Evolutionary conservation across 345 rosid genomes (phyloP), one percentile per base, ranked within the genome.

Genomic region (Citrus australasica): DNA sequence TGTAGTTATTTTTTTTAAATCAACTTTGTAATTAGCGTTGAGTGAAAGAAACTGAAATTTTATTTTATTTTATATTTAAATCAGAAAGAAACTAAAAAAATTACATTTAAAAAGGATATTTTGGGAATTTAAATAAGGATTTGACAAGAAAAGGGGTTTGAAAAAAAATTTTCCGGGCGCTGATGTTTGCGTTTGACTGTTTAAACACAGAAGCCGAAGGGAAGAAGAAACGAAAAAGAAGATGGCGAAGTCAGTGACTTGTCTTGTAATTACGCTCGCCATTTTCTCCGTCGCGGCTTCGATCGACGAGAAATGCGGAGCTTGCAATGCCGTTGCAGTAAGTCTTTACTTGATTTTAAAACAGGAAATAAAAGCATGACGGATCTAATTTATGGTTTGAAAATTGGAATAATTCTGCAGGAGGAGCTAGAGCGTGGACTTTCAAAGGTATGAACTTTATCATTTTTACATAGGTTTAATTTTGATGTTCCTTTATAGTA

Each of bases 301-400:
- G 77, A 78, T 92, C 59, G 96, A 95, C 17, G 91, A 95, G 78
- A 92, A 90, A 70, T 93, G 99, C 64, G 89, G 91, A 32, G 98
- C 98, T 65, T 93, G 99, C 84, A 87, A 85, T 76, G 97, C 98
- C 67, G 91, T 93, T 74, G 91, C 99, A 87, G 99, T 95, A 92
- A 71, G 72, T 60, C 42, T 71, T 46, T 46, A 3, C 4, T 58
- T 38, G 37, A 24, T 10, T 17, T 37, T 69, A 38, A 17, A 9
- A 21, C 13, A 2, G 5, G 7, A 53, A 3, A 21, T 32, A 1
- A 28, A 10, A 25, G 73, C 37, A 9, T 33, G 46, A 19, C 25
- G 33, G 42, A 76, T 9, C 22, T 37, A 28, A 51, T 76, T 19
- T 78, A 76, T 77, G 53, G 76, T 79, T 64, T 17, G 14, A 10